Evolutionary conservation across 2,329 filamentous ascomycete species (phyloP).

Genomic region (Phaeosphaeriaceae sp.): DNA sequence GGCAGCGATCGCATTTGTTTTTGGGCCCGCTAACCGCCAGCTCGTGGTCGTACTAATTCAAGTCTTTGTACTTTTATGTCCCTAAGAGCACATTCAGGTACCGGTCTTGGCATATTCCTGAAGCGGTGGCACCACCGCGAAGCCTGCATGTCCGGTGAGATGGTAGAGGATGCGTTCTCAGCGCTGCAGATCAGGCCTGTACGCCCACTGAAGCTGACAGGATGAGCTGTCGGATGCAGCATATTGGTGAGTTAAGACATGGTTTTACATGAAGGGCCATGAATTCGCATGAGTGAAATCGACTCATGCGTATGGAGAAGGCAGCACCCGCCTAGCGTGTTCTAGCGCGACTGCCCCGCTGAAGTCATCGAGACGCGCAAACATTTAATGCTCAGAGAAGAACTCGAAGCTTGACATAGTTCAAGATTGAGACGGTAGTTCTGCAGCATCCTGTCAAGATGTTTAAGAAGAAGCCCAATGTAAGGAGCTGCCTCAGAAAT

Average conservation of each 20-base stretch:
- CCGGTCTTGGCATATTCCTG: neutral
- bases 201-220: neutral
- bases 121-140: neutral
- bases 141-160: neutral
- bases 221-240: neutral
- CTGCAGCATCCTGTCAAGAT: slow-evolving; percentile 45
- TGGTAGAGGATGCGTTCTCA: neutral
- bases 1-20: neutral
- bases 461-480: slow-evolving; percentile 71
- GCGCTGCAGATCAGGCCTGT: neutral
- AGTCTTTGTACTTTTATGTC: neutral
- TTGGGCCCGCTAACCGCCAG: neutral
- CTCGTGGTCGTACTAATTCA: neutral
- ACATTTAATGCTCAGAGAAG: neutral
- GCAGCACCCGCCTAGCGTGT: slow-evolving; percentile 3
- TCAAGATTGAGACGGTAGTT: neutral
- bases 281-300: slow-evolving; percentile 2
- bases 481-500: slow-evolving; percentile 30
- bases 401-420: slow-evolving; percentile 1
- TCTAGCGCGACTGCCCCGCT: slow-evolving; percentile 19
- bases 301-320: slow-evolving; percentile 5
- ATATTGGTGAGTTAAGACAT: neutral
- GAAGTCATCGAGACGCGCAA: slow-evolving; percentile 17
- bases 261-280: neutral
- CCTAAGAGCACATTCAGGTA: slow-evolving; percentile 1